Percentiles rank a stretch among this genome's conserved stretches.
phyloP scores from a whole-genome alignment of 1,284 basidiomycete genomes.

The Ceratobasidium papillatum region DNA sequence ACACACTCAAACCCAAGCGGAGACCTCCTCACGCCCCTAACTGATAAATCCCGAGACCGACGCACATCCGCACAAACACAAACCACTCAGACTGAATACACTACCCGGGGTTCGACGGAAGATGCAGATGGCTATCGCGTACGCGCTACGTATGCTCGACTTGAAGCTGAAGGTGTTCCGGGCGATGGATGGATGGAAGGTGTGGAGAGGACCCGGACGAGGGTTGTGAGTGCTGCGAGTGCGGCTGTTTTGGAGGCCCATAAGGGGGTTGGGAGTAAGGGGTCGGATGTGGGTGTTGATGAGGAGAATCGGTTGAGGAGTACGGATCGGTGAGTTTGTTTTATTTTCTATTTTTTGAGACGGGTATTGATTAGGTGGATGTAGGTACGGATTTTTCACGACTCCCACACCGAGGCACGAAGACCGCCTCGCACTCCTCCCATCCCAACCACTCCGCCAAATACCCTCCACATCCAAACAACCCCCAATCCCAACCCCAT shows the following conservation, averaged over 20 bases:
- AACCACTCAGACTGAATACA: conserved; percentile 18
- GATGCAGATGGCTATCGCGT: conserved; percentile 88
- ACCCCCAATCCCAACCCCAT: conserved; percentile 53
- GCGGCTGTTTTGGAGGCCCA: conserved; percentile 24
- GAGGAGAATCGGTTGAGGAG: conserved; percentile 74
- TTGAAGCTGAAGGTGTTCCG: conserved; percentile 80
- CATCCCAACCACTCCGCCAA: conserved; percentile 68
- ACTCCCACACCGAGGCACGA: conserved; percentile 66
- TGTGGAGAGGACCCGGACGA: conserved; percentile 86
- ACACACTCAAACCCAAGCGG: conserved; percentile 12
- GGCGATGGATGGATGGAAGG: conserved; percentile 38
- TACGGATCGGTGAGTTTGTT: conserved; percentile 75
- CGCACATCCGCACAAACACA: conserved; percentile 18
- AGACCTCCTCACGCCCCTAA: conserved; percentile 13
- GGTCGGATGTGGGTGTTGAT: conserved; percentile 52
- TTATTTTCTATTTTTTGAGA: conserved; percentile 18
- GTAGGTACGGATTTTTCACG: conserved; percentile 86
- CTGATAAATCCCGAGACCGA: conserved; percentile 10
- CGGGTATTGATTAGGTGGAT: conserved; percentile 43
- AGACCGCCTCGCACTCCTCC: conserved; percentile 76
- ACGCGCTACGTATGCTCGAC: conserved; percentile 85
- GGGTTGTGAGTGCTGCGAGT: conserved; percentile 54
- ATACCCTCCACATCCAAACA: conserved; percentile 62
- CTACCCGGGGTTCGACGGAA: conserved; percentile 58
- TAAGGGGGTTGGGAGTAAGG: conserved; percentile 61